Base-by-base conservation (phyloP, 2,329 filamentous ascomycete species). In the Alternaria dauci region DNA sequence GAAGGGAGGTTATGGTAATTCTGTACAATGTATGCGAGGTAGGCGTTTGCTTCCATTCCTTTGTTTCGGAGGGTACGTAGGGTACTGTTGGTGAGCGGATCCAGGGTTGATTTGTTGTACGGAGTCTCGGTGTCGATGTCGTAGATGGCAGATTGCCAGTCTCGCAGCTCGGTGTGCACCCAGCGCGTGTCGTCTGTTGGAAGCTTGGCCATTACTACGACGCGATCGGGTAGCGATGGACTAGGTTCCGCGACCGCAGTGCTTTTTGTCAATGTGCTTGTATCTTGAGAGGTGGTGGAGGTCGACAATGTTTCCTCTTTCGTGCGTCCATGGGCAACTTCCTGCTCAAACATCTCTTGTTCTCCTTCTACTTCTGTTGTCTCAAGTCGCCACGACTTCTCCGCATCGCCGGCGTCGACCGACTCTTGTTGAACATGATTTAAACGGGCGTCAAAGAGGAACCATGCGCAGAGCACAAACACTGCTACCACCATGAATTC, bases 61-160 rank as follows among this genome's bases (percentile, higher is more conserved):
- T 71, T 71, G 54, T 73, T 61, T 1, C 57, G 55, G n/a, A 67
- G 64, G 30, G 57, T 67, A 42, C 61, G 62, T 43, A 65, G 39
- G 36, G 64, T 67, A 34, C 52, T 61, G 54, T 67, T 62, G 9
- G 60, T 67, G 38, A 69, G 52, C 44, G 64, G 66, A 55, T 69
- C 60, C 30, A 65, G 48, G 11, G 62, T 64, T 16, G 64, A 69
- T 52, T 8, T 32, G 20, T 59, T 59, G 42, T 65, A 62, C 8
- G 61, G 62, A 52, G 51, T 67, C 57, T 61, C 62, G 16, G 36
- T 62, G 18, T 70, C 65, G 36, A 71, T 58, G 67, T 57, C 72
- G 73, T 43, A 78, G 72, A 67, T 83, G 81, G 81, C 61, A 72
- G 74, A 70, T 83, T 85, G 77, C 55, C 76, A 84, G 55, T 65